phyloP scores from a whole-genome alignment of 2,329 filamentous ascomycete species.

The Epicoccum nigrum region DNA sequence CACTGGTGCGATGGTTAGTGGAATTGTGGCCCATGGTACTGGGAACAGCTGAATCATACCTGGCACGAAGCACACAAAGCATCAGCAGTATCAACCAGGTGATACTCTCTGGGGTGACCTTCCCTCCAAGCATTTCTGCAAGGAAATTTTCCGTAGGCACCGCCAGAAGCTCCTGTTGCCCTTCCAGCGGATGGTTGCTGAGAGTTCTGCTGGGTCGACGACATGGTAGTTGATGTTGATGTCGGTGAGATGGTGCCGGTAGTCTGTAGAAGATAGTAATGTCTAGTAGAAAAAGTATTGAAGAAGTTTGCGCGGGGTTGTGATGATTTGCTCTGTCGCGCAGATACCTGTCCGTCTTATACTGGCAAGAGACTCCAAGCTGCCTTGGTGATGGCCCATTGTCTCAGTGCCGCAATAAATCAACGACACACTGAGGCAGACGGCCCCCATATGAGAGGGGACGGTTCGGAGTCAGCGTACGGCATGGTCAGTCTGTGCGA shows the following conservation, averaged over 20 bases:
- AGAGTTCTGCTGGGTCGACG: constrained; percentile 19
- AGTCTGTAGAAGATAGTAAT: constrained; percentile 4
- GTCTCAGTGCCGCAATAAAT: constrained; percentile 22
- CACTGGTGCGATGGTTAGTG: constrained; percentile 31
- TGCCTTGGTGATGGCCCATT: constrained; percentile 12
- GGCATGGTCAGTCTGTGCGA: constrained; percentile 17
- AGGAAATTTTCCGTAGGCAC: constrained; percentile 26
- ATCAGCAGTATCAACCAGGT: constrained; percentile 26
- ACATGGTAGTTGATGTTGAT: constrained; percentile 20
- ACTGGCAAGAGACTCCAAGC: constrained; percentile 14
- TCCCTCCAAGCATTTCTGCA: constrained; percentile 29
- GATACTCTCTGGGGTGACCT: constrained; percentile 30
- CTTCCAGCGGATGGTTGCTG: constrained; percentile 27
- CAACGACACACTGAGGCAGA: constrained; percentile 17
- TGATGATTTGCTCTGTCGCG: constrained; percentile 12
- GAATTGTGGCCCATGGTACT: constrained; percentile 15
- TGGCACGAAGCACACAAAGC: constrained; percentile 31
- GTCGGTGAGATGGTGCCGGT: constrained; percentile 1
- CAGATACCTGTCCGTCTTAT: constrained; percentile 16
- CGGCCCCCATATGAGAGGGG: constrained; percentile 19
- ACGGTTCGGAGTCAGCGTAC: constrained; percentile 17
- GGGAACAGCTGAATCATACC: constrained; percentile 25
- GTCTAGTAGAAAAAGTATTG: constrained; percentile 13
- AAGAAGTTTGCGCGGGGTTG: constrained; percentile 16
- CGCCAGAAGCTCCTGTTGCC: constrained; percentile 33